A percentile compares a stretch with the other conserved stretches of the same genome.
phyloP scores from a whole-genome alignment of 2,329 filamentous ascomycete genomes.

The Amauroascus verrucosus region DNA sequence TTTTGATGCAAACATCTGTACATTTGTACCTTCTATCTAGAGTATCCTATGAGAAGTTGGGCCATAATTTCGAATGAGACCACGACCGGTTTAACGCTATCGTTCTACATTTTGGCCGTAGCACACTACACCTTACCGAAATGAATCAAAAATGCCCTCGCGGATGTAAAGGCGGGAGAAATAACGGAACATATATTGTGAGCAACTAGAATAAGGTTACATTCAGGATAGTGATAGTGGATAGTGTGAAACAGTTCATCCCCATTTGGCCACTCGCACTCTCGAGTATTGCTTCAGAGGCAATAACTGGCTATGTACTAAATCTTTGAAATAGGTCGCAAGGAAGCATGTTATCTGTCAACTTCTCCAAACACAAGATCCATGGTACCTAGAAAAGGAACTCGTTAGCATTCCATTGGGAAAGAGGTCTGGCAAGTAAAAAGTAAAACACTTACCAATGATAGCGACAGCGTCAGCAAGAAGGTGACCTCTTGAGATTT shows the following conservation, averaged over 20 bases:
- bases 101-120: no score
- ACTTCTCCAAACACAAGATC: slow-evolving; percentile 76
- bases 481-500: slow-evolving; percentile 82
- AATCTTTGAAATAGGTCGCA: neutral
- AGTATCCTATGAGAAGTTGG: neutral
- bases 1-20: neutral
- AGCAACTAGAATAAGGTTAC: slow-evolving; percentile 3
- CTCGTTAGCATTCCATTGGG: neutral
- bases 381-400: slow-evolving; percentile 50
- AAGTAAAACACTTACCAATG: slow-evolving; percentile 47
- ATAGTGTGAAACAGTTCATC: neutral
- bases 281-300: neutral
- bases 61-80: neutral
- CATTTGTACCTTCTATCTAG: neutral
- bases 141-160: no score
- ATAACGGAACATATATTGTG: slow-evolving; percentile 1
- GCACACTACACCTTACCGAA: no score
- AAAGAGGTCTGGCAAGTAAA: neutral
- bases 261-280: neutral
- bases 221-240: neutral
- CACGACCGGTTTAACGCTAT: no score
- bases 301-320: slow-evolving; percentile 6
- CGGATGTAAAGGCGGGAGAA: neutral
- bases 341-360: slow-evolving; percentile 37
- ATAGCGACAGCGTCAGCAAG: slow-evolving; percentile 94